Evolutionary conservation across 306 rosid species (phyloP).

Genomic region (Malus domestica): DNA sequence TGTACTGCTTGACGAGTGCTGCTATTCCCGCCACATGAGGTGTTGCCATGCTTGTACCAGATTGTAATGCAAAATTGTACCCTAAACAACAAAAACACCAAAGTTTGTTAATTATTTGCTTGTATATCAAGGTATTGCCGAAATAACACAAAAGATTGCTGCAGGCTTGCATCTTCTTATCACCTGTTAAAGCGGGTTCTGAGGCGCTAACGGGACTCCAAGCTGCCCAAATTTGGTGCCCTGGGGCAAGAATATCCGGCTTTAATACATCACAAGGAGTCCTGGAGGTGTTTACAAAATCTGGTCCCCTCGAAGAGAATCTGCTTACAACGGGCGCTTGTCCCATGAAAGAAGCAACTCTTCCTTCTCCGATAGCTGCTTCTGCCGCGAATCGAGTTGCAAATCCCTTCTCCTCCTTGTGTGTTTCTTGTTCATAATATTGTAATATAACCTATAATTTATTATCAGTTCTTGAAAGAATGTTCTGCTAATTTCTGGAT

Average conservation of each 20-base stretch:
- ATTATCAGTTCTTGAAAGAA: neutral
- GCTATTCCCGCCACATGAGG: constrained; percentile 91
- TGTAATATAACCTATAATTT: constrained; percentile 39
- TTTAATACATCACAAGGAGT: constrained; percentile 59
- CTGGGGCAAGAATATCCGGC: constrained; percentile 93
- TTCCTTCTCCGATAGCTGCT: constrained; percentile 68
- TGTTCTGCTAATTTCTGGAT: neutral
- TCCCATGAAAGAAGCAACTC: constrained; percentile 49
- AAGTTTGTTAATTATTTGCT: neutral
- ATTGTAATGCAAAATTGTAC: constrained; percentile 49
- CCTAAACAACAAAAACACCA: constrained; percentile 30
- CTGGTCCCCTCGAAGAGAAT: constrained; percentile 90
- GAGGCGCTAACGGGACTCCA: constrained; percentile 73
- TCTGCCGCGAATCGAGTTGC: constrained; percentile 33
- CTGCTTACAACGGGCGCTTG: constrained; percentile 63
- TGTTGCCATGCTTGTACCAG: constrained; percentile 94
- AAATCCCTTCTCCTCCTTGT: constrained; percentile 41
- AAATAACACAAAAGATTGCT: neutral
- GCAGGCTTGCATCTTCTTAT: neutral
- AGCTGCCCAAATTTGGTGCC: constrained; percentile 93
- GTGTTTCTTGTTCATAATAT: constrained; percentile 51
- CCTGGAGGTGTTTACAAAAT: constrained; percentile 40
- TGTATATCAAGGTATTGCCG: neutral
- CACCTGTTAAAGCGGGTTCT: constrained; percentile 51
- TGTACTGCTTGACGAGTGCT: constrained; percentile 71